Evolutionary conservation across 1,284 basidiomycete species (phyloP).

Genomic region (Cryptococcus jaspeensis): DNA sequence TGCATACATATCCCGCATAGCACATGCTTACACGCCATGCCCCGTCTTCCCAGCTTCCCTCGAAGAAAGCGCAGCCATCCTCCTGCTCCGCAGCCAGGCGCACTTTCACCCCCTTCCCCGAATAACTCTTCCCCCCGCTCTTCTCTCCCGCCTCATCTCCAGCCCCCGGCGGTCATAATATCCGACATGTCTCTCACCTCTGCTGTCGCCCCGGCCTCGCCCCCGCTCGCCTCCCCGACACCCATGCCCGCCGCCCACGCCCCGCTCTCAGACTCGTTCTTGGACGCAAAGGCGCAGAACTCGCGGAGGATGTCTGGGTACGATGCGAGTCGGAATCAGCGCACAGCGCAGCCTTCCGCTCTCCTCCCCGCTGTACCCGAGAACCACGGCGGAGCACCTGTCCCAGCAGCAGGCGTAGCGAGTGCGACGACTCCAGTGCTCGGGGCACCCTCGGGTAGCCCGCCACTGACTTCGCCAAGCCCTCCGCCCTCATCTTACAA

Average conservation of each 20-base stretch:
- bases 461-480: neutral
- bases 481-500: neutral
- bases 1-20: neutral
- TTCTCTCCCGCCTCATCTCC: neutral
- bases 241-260: neutral
- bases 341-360: slow-evolving; percentile 1
- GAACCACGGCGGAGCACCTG: neutral
- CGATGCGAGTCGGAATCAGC: neutral
- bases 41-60: neutral
- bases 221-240: neutral
- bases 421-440: too few relatives aligned
- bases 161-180: neutral
- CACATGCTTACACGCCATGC: neutral
- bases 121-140: neutral
- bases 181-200: neutral
- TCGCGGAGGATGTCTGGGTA: slow-evolving; percentile 4
- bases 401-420: too few relatives aligned
- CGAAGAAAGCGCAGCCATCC: neutral
- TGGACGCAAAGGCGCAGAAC: slow-evolving; percentile 12
- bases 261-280: slow-evolving; percentile 6
- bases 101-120: neutral
- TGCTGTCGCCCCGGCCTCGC: neutral
- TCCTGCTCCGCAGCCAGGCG: neutral
- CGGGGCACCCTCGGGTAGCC: neutral
- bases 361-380: slow-evolving; percentile 10